Percentiles rank a stretch among this genome's conserved stretches.
Evolutionary conservation across 805 yeast genomes (phyloP).

Genomic region (Wickerhamiella siamensis): DNA sequence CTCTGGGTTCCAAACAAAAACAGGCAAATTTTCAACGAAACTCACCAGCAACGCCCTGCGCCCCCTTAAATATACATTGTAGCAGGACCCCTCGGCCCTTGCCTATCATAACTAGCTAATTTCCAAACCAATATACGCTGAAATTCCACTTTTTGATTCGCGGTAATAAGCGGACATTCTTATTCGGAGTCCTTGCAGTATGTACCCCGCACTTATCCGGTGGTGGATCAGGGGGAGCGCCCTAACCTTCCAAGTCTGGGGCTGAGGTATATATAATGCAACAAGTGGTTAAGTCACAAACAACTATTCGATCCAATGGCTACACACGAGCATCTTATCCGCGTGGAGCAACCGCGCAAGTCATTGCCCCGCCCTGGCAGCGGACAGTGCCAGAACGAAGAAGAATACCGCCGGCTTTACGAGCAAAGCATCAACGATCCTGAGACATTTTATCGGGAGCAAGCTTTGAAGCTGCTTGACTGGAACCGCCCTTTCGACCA

Average conservation of each 20-base stretch:
- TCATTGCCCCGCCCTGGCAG: constrained; percentile 6
- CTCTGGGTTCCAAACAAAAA: too few relatives aligned
- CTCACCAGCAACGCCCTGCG: too few relatives aligned
- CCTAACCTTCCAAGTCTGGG: background rate
- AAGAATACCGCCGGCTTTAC: constrained; percentile 37
- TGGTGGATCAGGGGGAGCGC: background rate
- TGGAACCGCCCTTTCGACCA: constrained; percentile 41
- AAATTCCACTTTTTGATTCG: too few relatives aligned
- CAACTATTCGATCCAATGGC: background rate
- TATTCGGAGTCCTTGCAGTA: too few relatives aligned
- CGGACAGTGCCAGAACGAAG: constrained; percentile 32
- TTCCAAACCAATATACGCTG: too few relatives aligned
- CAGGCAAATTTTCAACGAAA: too few relatives aligned
- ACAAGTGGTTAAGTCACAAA: too few relatives aligned
- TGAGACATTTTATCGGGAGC: constrained; percentile 37
- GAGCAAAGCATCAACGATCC: constrained; percentile 45
- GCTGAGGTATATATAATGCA: background rate
- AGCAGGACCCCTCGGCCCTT: too few relatives aligned
- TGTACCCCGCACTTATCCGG: background rate
- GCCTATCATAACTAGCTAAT: too few relatives aligned
- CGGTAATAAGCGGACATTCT: background rate
- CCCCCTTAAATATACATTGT: too few relatives aligned
- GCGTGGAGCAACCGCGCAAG: constrained; percentile 3
- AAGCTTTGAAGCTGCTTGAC: constrained; percentile 34
- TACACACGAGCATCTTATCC: background rate